Evolutionary conservation across 208 protist species (phyloP).

Genomic region (Leishmania martiniquensis): DNA sequence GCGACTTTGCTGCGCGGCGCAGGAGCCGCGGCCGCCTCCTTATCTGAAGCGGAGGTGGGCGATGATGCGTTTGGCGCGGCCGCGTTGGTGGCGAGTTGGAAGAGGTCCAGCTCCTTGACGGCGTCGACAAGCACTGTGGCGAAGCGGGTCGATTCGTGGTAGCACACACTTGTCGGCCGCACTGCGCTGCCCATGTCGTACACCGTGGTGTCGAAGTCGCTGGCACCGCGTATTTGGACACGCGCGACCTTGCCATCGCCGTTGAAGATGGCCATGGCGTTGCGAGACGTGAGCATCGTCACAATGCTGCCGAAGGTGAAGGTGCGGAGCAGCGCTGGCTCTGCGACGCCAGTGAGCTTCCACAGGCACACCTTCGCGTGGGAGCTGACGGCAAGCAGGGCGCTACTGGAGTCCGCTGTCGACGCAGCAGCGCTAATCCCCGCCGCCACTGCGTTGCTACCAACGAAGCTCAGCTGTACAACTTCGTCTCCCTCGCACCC

Average conservation of each 20-base stretch:
- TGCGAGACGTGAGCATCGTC: slow-evolving; percentile 59
- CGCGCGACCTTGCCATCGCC: slow-evolving; percentile 42
- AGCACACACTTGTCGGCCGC: slow-evolving; percentile 61
- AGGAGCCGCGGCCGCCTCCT: slow-evolving; percentile 1
- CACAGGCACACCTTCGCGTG: slow-evolving; percentile 59
- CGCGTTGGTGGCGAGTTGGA: slow-evolving; percentile 39
- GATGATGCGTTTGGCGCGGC: slow-evolving; percentile 6
- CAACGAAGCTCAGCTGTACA: slow-evolving; percentile 61
- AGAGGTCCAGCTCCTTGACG: slow-evolving; percentile 42
- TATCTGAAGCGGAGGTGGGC: background rate
- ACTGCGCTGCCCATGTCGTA: slow-evolving; percentile 38
- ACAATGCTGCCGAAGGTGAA: slow-evolving; percentile 67
- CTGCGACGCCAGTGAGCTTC: slow-evolving; percentile 64
- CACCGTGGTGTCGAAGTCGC: slow-evolving; percentile 32
- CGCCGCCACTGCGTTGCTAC: slow-evolving; percentile 25
- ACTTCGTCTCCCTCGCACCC: slow-evolving; percentile 64
- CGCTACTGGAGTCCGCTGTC: slow-evolving; percentile 29
- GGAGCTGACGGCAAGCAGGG: slow-evolving; percentile 62
- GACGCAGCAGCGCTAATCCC: slow-evolving; percentile 11
- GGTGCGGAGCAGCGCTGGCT: slow-evolving; percentile 70
- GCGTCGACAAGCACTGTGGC: slow-evolving; percentile 45
- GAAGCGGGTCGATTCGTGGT: slow-evolving; percentile 54
- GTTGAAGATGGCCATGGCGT: slow-evolving; percentile 83
- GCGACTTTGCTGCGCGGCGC: background rate
- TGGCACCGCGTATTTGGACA: slow-evolving; percentile 36